Percentiles rank a stretch among this genome's conserved stretches.
Evolutionary conservation across 106 monocot species (phyloP).

Genomic region (Allium fistulosum): DNA sequence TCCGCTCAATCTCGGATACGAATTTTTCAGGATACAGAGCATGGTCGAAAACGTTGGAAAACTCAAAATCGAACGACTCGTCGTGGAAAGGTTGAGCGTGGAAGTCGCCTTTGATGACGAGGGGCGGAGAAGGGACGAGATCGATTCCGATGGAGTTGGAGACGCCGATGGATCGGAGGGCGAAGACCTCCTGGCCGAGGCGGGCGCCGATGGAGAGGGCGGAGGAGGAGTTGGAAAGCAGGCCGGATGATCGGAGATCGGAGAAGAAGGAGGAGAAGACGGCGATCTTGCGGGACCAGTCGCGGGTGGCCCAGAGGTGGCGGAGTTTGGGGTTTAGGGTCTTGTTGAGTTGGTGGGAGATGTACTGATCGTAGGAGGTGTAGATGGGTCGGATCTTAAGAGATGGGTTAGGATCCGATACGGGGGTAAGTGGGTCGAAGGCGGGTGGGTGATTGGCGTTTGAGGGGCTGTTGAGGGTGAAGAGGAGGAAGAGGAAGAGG

Average conservation of each 20-base stretch:
- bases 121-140: conserved; percentile 65
- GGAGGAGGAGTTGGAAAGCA: conserved; percentile 61
- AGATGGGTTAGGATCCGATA: background rate
- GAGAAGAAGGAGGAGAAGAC: conserved; percentile 73
- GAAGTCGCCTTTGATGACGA: conserved; percentile 77
- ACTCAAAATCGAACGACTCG: conserved; percentile 81
- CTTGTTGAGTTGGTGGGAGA: conserved; percentile 77
- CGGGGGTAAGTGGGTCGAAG: background rate
- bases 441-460: conserved; percentile 4
- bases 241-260: conserved; percentile 17
- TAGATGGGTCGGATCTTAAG: conserved; percentile 60
- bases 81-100: conserved; percentile 69
- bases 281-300: conserved; percentile 83
- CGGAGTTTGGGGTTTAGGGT: conserved; percentile 82
- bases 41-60: conserved; percentile 94
- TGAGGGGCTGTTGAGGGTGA: conserved; percentile 10
- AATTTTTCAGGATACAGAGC: conserved; percentile 79
- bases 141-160: conserved; percentile 63
- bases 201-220: conserved; percentile 88
- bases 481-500: conserved; percentile 13
- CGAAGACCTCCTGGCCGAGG: conserved; percentile 84
- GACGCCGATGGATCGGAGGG: conserved; percentile 58
- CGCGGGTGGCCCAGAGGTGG: conserved; percentile 75
- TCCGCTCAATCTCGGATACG: conserved; percentile 70
- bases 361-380: conserved; percentile 67